Evolutionary conservation across 805 yeast genomes (phyloP).

Genomic region (Grigorovia humatica): DNA sequence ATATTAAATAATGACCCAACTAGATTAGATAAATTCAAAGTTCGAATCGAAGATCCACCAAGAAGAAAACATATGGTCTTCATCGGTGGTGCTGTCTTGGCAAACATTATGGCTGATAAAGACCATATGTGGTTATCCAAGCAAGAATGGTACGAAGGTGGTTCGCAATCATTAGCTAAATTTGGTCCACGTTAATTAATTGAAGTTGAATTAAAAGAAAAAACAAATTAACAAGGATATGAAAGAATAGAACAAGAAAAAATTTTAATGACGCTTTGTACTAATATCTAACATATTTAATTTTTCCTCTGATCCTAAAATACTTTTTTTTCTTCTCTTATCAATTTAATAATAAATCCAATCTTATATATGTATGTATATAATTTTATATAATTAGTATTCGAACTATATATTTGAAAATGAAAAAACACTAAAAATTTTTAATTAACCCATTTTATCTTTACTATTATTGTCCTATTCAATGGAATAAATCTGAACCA

Average conservation of each 20-base stretch:
- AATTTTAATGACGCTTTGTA: no score
- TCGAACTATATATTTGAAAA: no score
- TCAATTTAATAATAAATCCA: no score
- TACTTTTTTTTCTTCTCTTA: no score
- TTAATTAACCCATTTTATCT: not conserved
- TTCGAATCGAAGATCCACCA: constrained; percentile 96
- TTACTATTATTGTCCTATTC: no score
- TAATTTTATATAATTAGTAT: no score
- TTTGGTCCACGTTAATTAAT: constrained; percentile 85
- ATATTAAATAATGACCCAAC: constrained; percentile 82
- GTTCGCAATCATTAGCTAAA: constrained; percentile 72
- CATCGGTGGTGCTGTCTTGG: constrained; percentile 96
- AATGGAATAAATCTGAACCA: not conserved
- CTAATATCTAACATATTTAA: no score
- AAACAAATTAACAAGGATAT: no score
- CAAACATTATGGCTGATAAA: constrained; percentile 95
- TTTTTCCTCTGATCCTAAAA: no score
- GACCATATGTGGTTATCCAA: constrained; percentile 97
- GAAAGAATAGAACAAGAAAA: no score
- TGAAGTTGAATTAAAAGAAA: not conserved
- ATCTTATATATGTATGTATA: no score
- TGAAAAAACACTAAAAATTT: no score
- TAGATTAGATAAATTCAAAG: constrained; percentile 84
- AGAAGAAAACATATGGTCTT: constrained; percentile 98
- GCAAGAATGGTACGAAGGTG: constrained; percentile 97